Evolutionary conservation across 2,329 filamentous ascomycete genomes (phyloP).

Genomic region (Xylaria sp.): DNA sequence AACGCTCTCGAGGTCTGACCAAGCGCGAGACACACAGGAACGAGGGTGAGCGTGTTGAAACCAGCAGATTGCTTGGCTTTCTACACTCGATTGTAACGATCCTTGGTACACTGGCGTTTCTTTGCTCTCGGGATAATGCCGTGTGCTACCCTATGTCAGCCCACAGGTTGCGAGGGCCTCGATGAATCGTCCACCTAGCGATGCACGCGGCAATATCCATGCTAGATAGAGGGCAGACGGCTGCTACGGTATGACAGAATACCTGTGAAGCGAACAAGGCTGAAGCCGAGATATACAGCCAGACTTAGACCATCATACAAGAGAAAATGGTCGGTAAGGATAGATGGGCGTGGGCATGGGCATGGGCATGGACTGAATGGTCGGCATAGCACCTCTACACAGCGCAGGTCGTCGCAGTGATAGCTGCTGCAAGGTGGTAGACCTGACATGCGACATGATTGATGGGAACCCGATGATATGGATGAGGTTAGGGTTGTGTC

Average conservation of each 20-base stretch:
- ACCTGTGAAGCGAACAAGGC: slow-evolving; percentile 24
- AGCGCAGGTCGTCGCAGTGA: slow-evolving; percentile 4
- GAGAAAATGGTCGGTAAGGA: slow-evolving; percentile 1
- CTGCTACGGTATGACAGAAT: slow-evolving; percentile 27
- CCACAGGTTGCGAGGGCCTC: not conserved
- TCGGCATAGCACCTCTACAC: slow-evolving; percentile 11
- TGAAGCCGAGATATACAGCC: slow-evolving; percentile 11
- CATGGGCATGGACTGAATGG: not conserved
- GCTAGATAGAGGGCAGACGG: not conserved
- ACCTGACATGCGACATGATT: slow-evolving; percentile 7
- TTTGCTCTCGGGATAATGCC: slow-evolving; percentile 1
- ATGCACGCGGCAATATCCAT: not conserved
- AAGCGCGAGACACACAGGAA: not conserved
- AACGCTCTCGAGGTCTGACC: not conserved
- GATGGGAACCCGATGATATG: slow-evolving; percentile 23
- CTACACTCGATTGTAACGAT: slow-evolving; percentile 1
- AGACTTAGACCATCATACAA: not conserved
- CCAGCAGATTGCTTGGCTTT: slow-evolving; percentile 8
- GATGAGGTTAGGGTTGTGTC: slow-evolving; percentile 20
- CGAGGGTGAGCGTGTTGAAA: slow-evolving; percentile 5
- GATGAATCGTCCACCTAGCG: not conserved
- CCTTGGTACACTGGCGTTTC: slow-evolving; percentile 1
- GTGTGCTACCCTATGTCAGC: not conserved
- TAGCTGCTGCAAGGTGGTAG: not conserved
- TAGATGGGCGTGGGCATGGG: slow-evolving; percentile 17